Percentiles rank a stretch among this genome's conserved stretches.
Conservation (phyloP, 495 filamentous ascomycete species). For the Pyrenula aspistea region DNA sequence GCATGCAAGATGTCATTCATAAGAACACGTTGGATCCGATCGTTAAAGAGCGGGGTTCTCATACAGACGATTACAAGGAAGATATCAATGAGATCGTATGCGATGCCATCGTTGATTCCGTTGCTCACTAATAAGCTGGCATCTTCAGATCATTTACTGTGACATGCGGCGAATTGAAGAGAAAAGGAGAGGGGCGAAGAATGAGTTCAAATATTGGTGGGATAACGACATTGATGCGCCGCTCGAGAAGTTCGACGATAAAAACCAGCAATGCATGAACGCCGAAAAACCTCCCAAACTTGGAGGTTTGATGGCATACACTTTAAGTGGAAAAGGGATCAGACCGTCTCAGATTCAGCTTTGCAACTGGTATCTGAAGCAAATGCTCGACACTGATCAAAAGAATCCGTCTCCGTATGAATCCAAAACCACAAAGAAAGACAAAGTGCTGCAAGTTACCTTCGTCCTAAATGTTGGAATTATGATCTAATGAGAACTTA, state of each 20-base stretch:
- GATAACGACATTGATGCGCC: background rate
- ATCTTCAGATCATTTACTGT: background rate
- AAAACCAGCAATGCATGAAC: background rate
- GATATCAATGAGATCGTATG: background rate
- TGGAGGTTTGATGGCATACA: background rate
- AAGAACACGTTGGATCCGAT: background rate
- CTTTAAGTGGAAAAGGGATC: background rate
- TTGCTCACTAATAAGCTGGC: background rate
- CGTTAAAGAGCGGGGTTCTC: background rate
- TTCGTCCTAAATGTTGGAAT: background rate
- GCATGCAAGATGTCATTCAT: background rate
- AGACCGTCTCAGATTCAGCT: background rate
- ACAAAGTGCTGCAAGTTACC: background rate
- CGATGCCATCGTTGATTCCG: background rate
- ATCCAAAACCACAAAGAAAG: background rate
- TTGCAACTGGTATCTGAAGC: background rate
- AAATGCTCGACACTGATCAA: background rate
- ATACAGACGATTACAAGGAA: background rate
- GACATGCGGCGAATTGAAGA: background rate
- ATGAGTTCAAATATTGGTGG: background rate
- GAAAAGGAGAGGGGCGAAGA: background rate
- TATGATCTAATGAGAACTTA: background rate
- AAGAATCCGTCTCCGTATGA: background rate
- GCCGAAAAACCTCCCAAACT: background rate
- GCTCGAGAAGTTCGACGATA: background rate